A percentile compares a stretch with the other conserved stretches of the same genome.
phyloP scores from a whole-genome alignment of 2,329 filamentous ascomycete genomes.

The Fusarium oxysporum region DNA sequence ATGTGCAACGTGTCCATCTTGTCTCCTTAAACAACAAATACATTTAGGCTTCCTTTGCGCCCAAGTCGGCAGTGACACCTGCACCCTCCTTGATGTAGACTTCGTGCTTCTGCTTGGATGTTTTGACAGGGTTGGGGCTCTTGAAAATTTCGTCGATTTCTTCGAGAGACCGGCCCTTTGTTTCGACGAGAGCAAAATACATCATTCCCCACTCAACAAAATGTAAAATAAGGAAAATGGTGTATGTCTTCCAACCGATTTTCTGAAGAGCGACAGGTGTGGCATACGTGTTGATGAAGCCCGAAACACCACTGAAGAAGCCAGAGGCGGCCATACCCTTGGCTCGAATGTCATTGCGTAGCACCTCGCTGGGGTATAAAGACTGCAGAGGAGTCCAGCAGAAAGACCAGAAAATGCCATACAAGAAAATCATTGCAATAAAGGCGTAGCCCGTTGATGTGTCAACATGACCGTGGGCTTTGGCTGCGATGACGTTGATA shows the following conservation, averaged over 20 bases:
- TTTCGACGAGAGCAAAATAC: constrained; percentile 2
- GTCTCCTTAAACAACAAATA: rapidly evolving
- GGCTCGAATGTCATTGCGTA: constrained; percentile 5
- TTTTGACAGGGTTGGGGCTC: background rate
- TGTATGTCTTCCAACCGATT: constrained; percentile 4
- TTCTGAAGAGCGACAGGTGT: background rate
- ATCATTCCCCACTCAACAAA: constrained; percentile 2
- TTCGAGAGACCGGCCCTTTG: constrained; percentile 3
- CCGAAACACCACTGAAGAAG: background rate
- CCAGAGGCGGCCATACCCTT: background rate
- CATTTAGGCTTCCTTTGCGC: background rate
- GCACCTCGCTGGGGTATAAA: background rate
- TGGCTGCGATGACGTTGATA: constrained; percentile 3
- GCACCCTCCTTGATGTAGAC: background rate
- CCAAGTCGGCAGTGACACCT: background rate
- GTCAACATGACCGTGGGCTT: background rate
- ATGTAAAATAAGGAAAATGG: background rate
- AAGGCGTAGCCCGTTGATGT: background rate
- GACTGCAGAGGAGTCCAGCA: constrained; percentile 10
- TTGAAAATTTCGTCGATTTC: constrained; percentile 3
- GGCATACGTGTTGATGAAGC: constrained; percentile 10
- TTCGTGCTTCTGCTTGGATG: constrained; percentile 1
- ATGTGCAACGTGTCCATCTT: background rate
- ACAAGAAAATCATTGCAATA: constrained; percentile 6
- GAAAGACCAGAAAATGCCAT: constrained; percentile 2